phyloP scores from a whole-genome alignment of 1,284 basidiomycete genomes.

The Fomitopsis pinicola region DNA sequence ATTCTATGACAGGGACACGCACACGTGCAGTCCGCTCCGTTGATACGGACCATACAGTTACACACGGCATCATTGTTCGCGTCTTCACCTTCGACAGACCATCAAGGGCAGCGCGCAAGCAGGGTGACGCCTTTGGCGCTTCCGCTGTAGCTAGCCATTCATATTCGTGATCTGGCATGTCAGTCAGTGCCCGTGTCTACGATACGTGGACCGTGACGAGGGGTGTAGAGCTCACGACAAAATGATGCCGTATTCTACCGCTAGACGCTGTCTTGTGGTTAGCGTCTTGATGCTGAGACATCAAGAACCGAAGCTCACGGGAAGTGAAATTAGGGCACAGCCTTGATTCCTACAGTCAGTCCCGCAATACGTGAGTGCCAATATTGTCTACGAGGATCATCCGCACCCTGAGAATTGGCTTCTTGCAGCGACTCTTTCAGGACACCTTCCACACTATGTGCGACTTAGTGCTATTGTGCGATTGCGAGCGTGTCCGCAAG shows the following conservation, averaged over 20 bases:
- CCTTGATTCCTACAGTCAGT: background rate
- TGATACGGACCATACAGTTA: background rate
- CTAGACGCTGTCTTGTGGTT: background rate
- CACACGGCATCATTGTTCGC: background rate
- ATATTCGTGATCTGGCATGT: background rate
- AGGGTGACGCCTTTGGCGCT: background rate
- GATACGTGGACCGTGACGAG: background rate
- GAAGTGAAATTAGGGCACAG: background rate
- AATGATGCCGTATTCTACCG: background rate
- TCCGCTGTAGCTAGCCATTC: background rate
- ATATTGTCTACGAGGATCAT: background rate
- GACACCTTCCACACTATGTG: no score
- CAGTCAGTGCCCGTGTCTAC: background rate
- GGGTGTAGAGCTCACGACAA: background rate
- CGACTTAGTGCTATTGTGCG: no score
- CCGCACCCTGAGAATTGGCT: background rate
- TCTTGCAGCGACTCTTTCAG: background rate
- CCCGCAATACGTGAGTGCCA: background rate
- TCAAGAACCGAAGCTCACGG: background rate
- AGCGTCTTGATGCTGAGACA: background rate
- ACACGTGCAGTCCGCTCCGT: background rate
- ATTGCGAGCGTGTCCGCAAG: no score
- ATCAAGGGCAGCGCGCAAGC: background rate
- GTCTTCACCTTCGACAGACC: background rate
- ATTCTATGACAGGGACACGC: background rate